phyloP scores from a whole-genome alignment of 2,329 filamentous ascomycete species.

The Colletotrichum sp. region DNA sequence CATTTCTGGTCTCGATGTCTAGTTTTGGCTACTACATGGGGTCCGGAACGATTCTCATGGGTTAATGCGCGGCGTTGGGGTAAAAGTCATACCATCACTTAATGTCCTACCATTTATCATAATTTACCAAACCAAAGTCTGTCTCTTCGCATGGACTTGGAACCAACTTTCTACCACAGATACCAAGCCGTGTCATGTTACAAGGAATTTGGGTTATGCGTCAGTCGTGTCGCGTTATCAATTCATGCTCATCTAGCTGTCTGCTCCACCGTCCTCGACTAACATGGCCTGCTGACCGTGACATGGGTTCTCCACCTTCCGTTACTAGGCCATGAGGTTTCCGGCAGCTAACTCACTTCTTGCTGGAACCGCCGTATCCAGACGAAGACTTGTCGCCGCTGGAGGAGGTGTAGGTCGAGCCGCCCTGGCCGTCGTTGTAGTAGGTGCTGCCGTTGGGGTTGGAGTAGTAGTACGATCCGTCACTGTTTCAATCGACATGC shows the following conservation, averaged over 20 bases:
- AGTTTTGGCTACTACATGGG: neutral
- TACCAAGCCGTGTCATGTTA: neutral
- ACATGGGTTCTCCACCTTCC: neutral
- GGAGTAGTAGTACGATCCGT: conserved; percentile 77
- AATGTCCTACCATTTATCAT: neutral
- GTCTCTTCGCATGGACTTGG: neutral
- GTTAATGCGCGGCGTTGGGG: neutral
- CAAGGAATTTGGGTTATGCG: neutral
- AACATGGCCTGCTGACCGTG: neutral
- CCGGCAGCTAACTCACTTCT: neutral
- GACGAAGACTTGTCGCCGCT: conserved; percentile 39
- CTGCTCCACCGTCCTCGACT: no score
- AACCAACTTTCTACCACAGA: neutral
- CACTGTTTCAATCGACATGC: conserved; percentile 32
- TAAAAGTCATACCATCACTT: neutral
- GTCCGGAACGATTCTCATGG: neutral
- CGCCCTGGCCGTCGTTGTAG: conserved; percentile 65
- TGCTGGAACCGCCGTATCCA: conserved; percentile 20
- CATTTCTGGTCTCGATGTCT: neutral
- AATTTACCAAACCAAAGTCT: neutral
- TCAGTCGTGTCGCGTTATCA: neutral
- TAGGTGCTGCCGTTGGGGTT: conserved; percentile 74
- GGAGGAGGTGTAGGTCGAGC: conserved; percentile 65
- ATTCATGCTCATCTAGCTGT: neutral
- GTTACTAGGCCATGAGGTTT: neutral